Evolutionary conservation across 208 protist genomes (phyloP).

Genomic region (Leishmania aethiopica): DNA sequence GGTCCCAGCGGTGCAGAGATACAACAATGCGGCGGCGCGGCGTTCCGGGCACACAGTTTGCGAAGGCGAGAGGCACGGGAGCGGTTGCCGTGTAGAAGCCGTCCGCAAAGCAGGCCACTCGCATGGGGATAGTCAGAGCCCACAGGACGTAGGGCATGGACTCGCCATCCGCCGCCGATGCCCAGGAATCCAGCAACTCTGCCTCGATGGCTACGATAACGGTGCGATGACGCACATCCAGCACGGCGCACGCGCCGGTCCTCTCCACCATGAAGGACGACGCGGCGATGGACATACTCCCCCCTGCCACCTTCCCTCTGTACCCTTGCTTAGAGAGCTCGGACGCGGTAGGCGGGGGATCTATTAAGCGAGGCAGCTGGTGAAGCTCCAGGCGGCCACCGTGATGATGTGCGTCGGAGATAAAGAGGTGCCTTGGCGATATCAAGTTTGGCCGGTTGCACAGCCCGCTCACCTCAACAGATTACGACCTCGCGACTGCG

Average conservation of each 20-base stretch:
- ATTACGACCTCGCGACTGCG: neutral
- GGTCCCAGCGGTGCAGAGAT: constrained; percentile 33
- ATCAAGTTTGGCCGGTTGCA: neutral
- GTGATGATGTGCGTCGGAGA: neutral
- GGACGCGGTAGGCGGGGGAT: neutral
- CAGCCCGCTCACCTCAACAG: neutral
- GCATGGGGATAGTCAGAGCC: constrained; percentile 27
- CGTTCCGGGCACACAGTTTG: neutral
- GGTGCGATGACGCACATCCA: constrained; percentile 21
- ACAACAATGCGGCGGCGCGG: neutral
- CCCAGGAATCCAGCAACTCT: constrained; percentile 2
- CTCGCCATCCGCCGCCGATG: neutral
- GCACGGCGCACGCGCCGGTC: constrained; percentile 18
- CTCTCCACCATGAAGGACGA: constrained; percentile 22
- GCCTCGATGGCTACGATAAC: constrained; percentile 22
- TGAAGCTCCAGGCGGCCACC: neutral
- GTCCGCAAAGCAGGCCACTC: constrained; percentile 28
- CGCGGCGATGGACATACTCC: constrained; percentile 15
- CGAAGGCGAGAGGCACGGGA: constrained; percentile 28
- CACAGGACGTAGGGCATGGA: constrained; percentile 17
- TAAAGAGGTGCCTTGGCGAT: neutral
- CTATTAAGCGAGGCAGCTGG: neutral
- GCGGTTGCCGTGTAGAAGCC: constrained; percentile 16
- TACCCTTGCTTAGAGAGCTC: neutral
- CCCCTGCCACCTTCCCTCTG: neutral